Conservation (phyloP, 305 asterid genomes). For the Fraxinus sp. region DNA sequence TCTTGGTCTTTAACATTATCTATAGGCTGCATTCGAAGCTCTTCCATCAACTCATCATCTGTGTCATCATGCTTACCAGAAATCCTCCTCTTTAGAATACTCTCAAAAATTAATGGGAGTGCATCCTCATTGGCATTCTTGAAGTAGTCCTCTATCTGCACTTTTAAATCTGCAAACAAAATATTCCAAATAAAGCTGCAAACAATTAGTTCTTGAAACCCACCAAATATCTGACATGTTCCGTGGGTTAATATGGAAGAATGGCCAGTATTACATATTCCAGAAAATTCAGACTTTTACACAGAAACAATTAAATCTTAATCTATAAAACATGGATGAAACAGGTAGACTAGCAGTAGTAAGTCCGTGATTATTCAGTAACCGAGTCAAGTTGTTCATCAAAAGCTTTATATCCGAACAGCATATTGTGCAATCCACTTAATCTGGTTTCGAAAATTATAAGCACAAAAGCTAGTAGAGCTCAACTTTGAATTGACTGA, state of each 20-base stretch:
- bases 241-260: background rate
- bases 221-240: background rate
- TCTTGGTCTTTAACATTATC: conserved; percentile 52
- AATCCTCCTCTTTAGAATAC: conserved; percentile 53
- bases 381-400: background rate
- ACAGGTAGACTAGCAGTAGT: background rate
- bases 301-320: background rate
- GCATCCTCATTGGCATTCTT: conserved; percentile 53
- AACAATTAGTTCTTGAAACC: background rate
- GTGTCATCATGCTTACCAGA: conserved; percentile 55
- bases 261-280: background rate
- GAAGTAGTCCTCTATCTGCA: conserved; percentile 56
- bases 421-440: background rate
- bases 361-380: background rate
- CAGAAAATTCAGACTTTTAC: background rate
- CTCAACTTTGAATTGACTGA: background rate
- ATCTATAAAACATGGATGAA: background rate
- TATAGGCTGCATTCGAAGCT: conserved; percentile 46
- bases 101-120: conserved; percentile 54
- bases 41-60: conserved; percentile 62
- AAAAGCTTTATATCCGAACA: background rate
- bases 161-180: conserved; percentile 54
- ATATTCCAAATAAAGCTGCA: background rate
- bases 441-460: background rate
- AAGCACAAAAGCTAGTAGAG: background rate